Conservation (phyloP, 2,329 filamentous ascomycete genomes). For the Mycogone perniciosa region DNA sequence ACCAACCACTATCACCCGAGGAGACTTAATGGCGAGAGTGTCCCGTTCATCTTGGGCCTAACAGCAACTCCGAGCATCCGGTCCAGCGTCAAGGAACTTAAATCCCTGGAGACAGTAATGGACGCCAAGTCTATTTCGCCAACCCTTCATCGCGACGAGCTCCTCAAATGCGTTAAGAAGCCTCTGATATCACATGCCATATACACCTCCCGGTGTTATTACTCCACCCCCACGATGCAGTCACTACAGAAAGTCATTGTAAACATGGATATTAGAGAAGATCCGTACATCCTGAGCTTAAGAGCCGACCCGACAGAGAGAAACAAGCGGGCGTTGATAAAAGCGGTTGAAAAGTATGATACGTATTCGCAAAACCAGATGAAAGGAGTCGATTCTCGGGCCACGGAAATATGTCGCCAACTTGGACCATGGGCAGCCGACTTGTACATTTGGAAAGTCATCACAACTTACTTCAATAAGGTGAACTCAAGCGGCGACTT, state of each 20-base stretch:
- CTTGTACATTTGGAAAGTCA: constrained; percentile 51
- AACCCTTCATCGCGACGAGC: constrained; percentile 59
- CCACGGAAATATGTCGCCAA: constrained; percentile 44
- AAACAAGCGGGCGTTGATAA: constrained; percentile 32
- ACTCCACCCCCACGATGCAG: constrained; percentile 32
- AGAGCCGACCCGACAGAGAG: constrained; percentile 34
- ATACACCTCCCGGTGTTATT: constrained; percentile 22
- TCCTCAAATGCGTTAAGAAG: constrained; percentile 61
- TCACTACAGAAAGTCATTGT: constrained; percentile 36
- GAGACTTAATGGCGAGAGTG: constrained; percentile 28
- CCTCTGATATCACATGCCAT: constrained; percentile 45
- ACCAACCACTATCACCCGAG: constrained; percentile 57
- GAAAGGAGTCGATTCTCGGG: constrained; percentile 45
- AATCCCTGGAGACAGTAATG: constrained; percentile 61
- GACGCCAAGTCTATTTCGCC: constrained; percentile 65
- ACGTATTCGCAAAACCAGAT: constrained; percentile 53
- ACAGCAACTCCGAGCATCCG: constrained; percentile 72
- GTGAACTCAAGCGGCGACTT: constrained; percentile 17
- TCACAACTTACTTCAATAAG: constrained; percentile 29
- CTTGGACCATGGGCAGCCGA: constrained; percentile 66
- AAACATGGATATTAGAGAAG: constrained; percentile 49
- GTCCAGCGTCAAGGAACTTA: constrained; percentile 48
- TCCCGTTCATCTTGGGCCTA: constrained; percentile 69
- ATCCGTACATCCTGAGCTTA: constrained; percentile 53
- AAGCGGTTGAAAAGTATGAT: constrained; percentile 35